Base-by-base conservation (phyloP, 2,329 filamentous ascomycete genomes). In the Penicillium griseofulvum region DNA sequence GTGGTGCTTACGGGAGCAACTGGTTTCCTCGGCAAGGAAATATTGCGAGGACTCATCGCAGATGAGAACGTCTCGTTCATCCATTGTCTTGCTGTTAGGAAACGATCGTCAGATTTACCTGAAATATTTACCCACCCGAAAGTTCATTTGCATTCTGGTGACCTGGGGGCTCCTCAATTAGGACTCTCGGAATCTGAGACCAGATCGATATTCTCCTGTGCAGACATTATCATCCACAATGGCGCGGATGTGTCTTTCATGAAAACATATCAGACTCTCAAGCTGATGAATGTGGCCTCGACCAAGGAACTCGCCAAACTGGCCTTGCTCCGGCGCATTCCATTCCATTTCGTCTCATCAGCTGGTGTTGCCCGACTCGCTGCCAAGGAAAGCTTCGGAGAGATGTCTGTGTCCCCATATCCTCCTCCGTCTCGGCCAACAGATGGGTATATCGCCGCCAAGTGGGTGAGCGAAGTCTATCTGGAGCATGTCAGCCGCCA, bases 381-480 rank as follows among this genome's bases (percentile, higher is more conserved):
- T 31, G 41, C 16, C 4, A 49, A 55, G 12, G 43, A 57, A 2
- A 58, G 51, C 5, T 64, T 64, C 16, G 60, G 56, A 12, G 62
- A 61, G 17, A 19, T 4, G 1, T 60, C 64, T 8, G 52, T 64
- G 14, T 54, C 60, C 12, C 17, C 22, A 1, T 60, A 56, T 39
- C 45, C 52, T 5, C 73, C 72, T 0, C 64, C 72, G 1, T 36
- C 47, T 4, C 61, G 70, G 42, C 68, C 67, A 12, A 45, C 63
- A 6, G 58, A 71, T 17, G 76, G 75, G 1, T 78, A 77, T 50
- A 59, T 63, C 2, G 69, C 71, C 1, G 57, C 64, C 14, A 76
- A 76, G 54, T 78, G 76, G 76, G 72, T 68, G 0, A 66, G 66
- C 41, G 76, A 79, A 61, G 56, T 61, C 4, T 61, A 72, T 26